Base-by-base conservation (phyloP, 2,329 filamentous ascomycete species). In the Fusarium goolgardi region DNA sequence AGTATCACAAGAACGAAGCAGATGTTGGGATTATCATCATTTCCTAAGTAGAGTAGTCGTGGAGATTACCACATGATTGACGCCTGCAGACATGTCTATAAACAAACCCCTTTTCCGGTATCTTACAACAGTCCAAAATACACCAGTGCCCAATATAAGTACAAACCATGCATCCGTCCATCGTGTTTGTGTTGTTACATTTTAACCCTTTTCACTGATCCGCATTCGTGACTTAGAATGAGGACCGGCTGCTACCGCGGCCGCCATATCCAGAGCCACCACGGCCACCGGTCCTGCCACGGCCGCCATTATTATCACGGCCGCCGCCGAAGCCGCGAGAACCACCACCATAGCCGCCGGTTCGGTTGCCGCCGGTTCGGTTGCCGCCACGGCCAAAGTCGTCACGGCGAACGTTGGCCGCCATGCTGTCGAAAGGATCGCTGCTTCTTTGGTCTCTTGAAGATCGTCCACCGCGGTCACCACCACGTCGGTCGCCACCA, bases 31-130 rank as follows among this genome's bases (percentile, higher is more conserved):
- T 68, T 50, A 60, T 63, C 54, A 59, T 60, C 50, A 65, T 71
- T 73, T 74, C 66, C 46, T 65, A 73, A 73, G 71, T 74, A 60
- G 72, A 73, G 72, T 72, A 67, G 53, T 70, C 55, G 69, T 71
- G 58, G 59, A 63, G 34, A 50, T 45, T 57, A 61, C 68, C 58
- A 71, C 66, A 67, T 57, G 45, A 59, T 59, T 65, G 67, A 71
- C 67, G 68, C 63, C 64, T 59, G 63, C 49, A 59, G 64, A 72
- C 59, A 70, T 66, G 64, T 71, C 64, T 73, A 71, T 59, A 72
- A 66, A 60, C 69, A 51, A 61, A 57, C 60, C 69, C 67, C 56
- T 58, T 69, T 67, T 69, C 63, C 69, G 56, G 66, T 71, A 65
- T 67, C 65, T 63, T 74, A 73, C 67, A 73, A 56, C 51, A 59